phyloP scores from a whole-genome alignment of 2,329 filamentous ascomycete genomes.

The Fusarium stilboides region DNA sequence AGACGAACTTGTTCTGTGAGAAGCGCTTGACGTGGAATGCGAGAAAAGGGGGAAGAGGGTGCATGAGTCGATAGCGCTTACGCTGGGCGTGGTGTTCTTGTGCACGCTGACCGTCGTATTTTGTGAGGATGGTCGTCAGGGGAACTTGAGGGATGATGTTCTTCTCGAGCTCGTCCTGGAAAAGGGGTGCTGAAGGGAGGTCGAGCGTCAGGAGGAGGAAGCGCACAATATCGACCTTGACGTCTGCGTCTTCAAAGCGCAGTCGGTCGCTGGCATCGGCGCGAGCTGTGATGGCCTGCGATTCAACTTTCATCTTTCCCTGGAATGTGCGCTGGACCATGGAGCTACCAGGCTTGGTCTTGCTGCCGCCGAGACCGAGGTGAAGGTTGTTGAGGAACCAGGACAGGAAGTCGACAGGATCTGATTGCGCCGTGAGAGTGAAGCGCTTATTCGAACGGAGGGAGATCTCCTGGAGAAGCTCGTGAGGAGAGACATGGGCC shows the following conservation, averaged over 20 bases:
- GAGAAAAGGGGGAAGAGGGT: slow-evolving; percentile 91
- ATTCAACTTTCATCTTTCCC: slow-evolving; percentile 91
- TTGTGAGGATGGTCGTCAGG: slow-evolving; percentile 84
- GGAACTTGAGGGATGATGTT: slow-evolving; percentile 97
- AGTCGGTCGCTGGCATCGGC: slow-evolving; percentile 89
- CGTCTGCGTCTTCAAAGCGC: slow-evolving; percentile 90
- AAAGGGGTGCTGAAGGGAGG: slow-evolving; percentile 90
- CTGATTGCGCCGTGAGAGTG: slow-evolving; percentile 89
- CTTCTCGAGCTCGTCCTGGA: slow-evolving; percentile 93
- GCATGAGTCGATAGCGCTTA: slow-evolving; percentile 89
- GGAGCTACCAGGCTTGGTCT: slow-evolving; percentile 85
- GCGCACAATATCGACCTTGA: slow-evolving; percentile 81
- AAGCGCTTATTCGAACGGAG: slow-evolving; percentile 93
- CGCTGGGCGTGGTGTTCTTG: slow-evolving; percentile 93
- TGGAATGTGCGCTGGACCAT: slow-evolving; percentile 96
- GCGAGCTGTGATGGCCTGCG: slow-evolving; percentile 92
- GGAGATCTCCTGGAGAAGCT: slow-evolving; percentile 94
- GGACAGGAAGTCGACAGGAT: slow-evolving; percentile 95
- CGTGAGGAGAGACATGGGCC: slow-evolving; percentile 95
- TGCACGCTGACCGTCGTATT: slow-evolving; percentile 90
- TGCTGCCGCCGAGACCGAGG: slow-evolving; percentile 89
- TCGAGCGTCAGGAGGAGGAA: slow-evolving; percentile 96
- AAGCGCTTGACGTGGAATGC: slow-evolving; percentile 98
- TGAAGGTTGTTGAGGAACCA: slow-evolving; percentile 99
- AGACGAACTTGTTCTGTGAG: slow-evolving; percentile 95